These are phyloP conservation scores for Hypericum perforatum DNA, from an alignment of 345 rosid genomes.

Conservation along the genomic window DNA sequence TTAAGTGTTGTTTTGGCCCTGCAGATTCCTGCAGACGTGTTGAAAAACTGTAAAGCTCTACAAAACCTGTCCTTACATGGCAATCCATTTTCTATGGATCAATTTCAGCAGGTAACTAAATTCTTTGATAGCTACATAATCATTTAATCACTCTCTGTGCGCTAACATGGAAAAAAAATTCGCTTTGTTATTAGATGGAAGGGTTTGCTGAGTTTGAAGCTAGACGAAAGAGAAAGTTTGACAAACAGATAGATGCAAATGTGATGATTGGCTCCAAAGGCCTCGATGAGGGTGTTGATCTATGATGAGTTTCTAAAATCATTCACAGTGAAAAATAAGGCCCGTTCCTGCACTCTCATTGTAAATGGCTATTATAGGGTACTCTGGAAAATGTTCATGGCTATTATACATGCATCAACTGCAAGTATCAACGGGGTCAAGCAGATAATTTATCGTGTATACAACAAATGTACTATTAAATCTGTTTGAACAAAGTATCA, in stretches of 20 bases:
- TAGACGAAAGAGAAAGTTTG: constrained; percentile 87
- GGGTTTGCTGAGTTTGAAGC: constrained; percentile 85
- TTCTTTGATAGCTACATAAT: not conserved
- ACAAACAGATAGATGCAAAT: constrained; percentile 91
- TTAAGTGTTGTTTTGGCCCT: constrained; percentile 4
- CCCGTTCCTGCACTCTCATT: no score
- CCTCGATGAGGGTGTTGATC: constrained; percentile 91
- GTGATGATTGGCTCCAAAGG: constrained; percentile 92
- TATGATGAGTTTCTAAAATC: no score
- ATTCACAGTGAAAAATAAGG: no score
- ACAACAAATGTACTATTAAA: no score
- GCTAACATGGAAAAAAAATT: not conserved
- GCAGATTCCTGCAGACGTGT: constrained; percentile 63
- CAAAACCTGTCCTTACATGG: constrained; percentile 78
- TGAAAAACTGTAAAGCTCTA: constrained; percentile 82
- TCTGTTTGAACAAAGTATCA: no score
- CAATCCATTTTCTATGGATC: constrained; percentile 87
- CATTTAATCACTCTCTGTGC: not conserved
- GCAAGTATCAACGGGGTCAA: no score
- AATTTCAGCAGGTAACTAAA: constrained; percentile 75
- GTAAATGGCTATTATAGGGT: no score
- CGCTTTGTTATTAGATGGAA: constrained; percentile 47
- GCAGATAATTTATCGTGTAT: no score
- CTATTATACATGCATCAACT: no score
- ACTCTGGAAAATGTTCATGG: no score